Base-by-base conservation (phyloP, 495 filamentous ascomycete genomes). In the Talaromyces nanjingensis region DNA sequence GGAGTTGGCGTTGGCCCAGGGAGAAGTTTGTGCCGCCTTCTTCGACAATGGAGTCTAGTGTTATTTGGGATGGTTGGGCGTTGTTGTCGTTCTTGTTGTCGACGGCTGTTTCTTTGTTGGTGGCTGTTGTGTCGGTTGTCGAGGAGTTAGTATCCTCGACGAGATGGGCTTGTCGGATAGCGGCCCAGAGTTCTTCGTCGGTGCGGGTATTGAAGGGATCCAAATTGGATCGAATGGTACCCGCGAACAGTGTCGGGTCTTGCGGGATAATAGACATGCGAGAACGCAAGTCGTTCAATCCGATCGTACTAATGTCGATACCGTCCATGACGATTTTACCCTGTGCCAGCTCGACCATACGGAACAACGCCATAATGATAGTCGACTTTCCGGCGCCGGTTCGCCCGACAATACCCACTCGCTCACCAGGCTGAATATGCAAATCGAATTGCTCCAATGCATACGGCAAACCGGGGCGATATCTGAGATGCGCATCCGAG, bases 371-470 rank as follows among this genome's bases (percentile, higher is more conserved):
- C 6, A 65, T 58, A 24, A 64, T 67, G 27, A 73, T 63, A 34
- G 63, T 65, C 3, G 65, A 68, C 53, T 73, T 73, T 22, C 71
- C 71, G 27, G 70, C 70, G 18, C 70, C 71, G 16, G 71, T 73
- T 14, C 71, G 68, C 20, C 71, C 71, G n/a, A 72, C 70, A 18
- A 73, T 67, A 16, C 70, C 71, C 9, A 73, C 63, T 31, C 63
- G 37, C 55, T 72, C 62, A 12, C 71, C 70, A 9, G 60, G 60
- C 6, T 63, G 27, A 18, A 70, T 54, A 45, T 58, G 39, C 31
- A 73, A 61, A 27, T 62, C 53, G 18, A 73, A 20, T 18, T 67
- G 63, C 37, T 66, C 59, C 29, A 72, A 54, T 3, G 67, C 69
- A 27, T 56, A 65, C 20, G 67, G 66, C 9, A 67, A 54, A 24